Evolutionary conservation across 371 early-diverging fungal species (phyloP).

Genomic region (Rhizomucor pusillus): DNA sequence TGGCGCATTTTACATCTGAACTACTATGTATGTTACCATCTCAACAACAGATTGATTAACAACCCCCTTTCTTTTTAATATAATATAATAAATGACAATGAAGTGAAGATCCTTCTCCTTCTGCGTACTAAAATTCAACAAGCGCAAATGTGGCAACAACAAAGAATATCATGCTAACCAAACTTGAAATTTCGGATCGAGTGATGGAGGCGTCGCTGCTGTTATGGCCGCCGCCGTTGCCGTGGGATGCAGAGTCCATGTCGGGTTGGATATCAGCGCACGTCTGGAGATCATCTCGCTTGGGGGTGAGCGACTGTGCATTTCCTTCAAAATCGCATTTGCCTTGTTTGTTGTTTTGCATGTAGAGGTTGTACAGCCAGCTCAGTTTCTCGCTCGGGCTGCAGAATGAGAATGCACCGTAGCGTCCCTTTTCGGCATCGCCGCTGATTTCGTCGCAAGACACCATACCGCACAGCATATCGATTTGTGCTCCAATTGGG

Average conservation of each 20-base stretch:
- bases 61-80: neutral
- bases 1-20: no score
- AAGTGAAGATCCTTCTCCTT: slow-evolving; percentile 4
- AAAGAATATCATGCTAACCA: no score
- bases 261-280: slow-evolving; percentile 30
- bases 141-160: neutral
- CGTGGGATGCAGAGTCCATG: slow-evolving; percentile 4
- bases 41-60: no score
- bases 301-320: slow-evolving; percentile 29
- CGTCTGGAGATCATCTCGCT: slow-evolving; percentile 25
- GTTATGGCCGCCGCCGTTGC: neutral
- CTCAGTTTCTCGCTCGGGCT: slow-evolving; percentile 48
- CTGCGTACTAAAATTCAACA: neutral
- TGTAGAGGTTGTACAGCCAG: slow-evolving; percentile 38
- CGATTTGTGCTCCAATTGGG: slow-evolving; percentile 35
- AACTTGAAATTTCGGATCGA: no score
- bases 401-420: slow-evolving; percentile 59
- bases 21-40: no score
- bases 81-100: neutral
- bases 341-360: slow-evolving; percentile 17
- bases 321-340: slow-evolving; percentile 40
- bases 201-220: neutral
- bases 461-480: slow-evolving; percentile 51
- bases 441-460: slow-evolving; percentile 54
- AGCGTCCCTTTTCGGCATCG: slow-evolving; percentile 50